Conservation (phyloP, 495 filamentous ascomycete genomes). For the Parachaetomium inaequale region DNA sequence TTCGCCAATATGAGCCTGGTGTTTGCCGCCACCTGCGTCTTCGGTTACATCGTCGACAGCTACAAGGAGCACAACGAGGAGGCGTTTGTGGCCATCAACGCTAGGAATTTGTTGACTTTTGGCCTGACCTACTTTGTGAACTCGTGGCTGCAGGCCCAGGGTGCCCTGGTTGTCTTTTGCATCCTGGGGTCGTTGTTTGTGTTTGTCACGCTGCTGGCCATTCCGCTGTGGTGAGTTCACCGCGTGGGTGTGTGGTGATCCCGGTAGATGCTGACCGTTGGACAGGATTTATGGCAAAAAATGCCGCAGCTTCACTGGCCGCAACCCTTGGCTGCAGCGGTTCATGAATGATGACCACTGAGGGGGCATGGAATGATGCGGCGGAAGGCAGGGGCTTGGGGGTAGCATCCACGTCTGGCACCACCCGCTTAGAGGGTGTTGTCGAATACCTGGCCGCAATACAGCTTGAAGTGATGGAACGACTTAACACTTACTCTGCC, state of each 20-base stretch:
- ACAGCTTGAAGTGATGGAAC: background rate
- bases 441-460: too few species aligned
- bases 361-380: background rate
- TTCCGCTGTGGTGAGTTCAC: conserved; percentile 46
- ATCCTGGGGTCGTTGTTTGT: conserved; percentile 49
- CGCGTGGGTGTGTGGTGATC: too few species aligned
- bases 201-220: conserved; percentile 45
- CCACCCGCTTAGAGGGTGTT: too few species aligned
- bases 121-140: conserved; percentile 54
- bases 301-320: conserved; percentile 42
- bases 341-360: conserved; percentile 50
- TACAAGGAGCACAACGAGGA: conserved; percentile 52
- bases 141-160: conserved; percentile 46
- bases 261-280: background rate
- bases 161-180: conserved; percentile 48
- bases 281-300: conserved; percentile 49
- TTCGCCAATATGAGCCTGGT: conserved; percentile 52
- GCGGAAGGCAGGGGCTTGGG: background rate
- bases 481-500: background rate
- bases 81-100: conserved; percentile 55
- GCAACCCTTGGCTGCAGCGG: conserved; percentile 42
- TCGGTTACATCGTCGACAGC: conserved; percentile 53
- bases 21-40: conserved; percentile 50
- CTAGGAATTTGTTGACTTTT: conserved; percentile 52
- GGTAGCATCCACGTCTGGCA: background rate